phyloP scores from a whole-genome alignment of 2,329 filamentous ascomycete species.

The Trichophyton benhamiae region DNA sequence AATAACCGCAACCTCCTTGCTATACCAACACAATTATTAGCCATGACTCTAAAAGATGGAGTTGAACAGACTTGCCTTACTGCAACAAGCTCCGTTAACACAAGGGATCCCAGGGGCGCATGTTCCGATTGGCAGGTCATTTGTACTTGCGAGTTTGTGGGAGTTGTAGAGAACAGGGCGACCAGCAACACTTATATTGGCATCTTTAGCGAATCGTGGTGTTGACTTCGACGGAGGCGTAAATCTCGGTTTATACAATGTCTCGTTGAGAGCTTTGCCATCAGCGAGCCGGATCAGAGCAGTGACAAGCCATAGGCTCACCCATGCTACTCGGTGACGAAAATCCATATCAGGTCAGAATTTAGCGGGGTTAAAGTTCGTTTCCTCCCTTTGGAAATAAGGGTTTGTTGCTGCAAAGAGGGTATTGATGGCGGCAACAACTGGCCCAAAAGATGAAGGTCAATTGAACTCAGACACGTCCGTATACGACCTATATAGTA shows the following conservation, averaged over 20 bases:
- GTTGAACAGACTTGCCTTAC: neutral
- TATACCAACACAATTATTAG: neutral
- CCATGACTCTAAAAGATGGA: neutral
- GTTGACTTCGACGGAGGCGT: neutral
- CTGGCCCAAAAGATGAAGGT: neutral
- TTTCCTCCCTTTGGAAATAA: neutral
- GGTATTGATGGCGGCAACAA: neutral
- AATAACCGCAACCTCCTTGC: slow-evolving; percentile 13
- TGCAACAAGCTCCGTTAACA: slow-evolving; percentile 4
- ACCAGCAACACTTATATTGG: neutral
- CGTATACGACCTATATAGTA: neutral
- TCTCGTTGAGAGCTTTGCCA: neutral
- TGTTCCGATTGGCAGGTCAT: neutral
- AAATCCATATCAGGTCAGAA: neutral
- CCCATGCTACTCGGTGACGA: neutral
- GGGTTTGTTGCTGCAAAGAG: neutral
- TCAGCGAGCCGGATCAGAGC: neutral
- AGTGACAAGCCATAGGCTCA: neutral
- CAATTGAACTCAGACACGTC: neutral
- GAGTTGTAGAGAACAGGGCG: neutral
- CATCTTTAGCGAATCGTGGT: neutral
- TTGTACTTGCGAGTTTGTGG: neutral
- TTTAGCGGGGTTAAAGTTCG: neutral
- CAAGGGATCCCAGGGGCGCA: neutral
- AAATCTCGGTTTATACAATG: neutral